phyloP scores from a whole-genome alignment of 2,329 filamentous ascomycete genomes.

The Plectosphaerella plurivora region DNA sequence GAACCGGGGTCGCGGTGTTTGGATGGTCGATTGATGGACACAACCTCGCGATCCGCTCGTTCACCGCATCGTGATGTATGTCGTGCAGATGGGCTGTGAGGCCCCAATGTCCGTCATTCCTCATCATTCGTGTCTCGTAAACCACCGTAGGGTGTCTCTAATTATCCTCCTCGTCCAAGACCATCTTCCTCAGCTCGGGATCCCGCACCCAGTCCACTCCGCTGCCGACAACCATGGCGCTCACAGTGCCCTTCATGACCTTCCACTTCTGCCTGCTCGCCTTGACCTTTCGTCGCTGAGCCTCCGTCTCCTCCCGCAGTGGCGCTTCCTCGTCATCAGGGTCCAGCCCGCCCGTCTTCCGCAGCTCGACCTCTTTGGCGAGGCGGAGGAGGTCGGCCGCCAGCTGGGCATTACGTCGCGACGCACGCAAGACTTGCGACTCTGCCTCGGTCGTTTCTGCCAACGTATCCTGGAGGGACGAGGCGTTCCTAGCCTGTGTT shows the following conservation, averaged over 20 bases:
- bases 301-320: slow-evolving; percentile 50
- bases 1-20: too few relatives aligned
- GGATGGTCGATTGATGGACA: neutral
- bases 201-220: slow-evolving; percentile 78
- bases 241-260: slow-evolving; percentile 73
- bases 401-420: slow-evolving; percentile 57
- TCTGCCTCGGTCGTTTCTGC: slow-evolving; percentile 53
- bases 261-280: slow-evolving; percentile 64
- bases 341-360: slow-evolving; percentile 48
- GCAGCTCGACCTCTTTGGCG: slow-evolving; percentile 48
- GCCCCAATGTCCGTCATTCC: too few relatives aligned
- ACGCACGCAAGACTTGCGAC: slow-evolving; percentile 51
- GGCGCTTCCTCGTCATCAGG: slow-evolving; percentile 51
- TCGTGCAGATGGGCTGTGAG: too few relatives aligned
- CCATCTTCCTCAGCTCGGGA: slow-evolving; percentile 61
- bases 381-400: slow-evolving; percentile 60
- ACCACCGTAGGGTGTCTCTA: too few relatives aligned
- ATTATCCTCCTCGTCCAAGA: slow-evolving; percentile 59
- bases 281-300: slow-evolving; percentile 55
- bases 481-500: slow-evolving; percentile 54
- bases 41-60: neutral
- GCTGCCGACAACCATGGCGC: slow-evolving; percentile 74
- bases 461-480: slow-evolving; percentile 44
- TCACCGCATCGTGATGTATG: neutral
- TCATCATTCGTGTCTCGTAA: neutral